A percentile compares a stretch with the other conserved stretches of the same genome.
Evolutionary conservation across 306 rosid genomes (phyloP).

Genomic region (Oxytropis ochrocephala): DNA sequence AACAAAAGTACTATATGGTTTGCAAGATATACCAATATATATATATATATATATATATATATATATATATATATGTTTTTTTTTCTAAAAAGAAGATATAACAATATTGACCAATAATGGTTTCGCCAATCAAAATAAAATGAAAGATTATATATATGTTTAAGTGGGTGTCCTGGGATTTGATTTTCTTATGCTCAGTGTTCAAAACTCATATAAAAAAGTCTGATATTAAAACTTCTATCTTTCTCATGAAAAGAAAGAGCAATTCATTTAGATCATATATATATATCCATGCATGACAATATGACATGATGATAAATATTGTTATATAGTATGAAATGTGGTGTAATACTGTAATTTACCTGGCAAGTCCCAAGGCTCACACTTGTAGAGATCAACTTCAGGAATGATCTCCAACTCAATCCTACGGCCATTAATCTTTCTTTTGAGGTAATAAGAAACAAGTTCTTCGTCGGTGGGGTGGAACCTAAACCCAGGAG

Average conservation of each 20-base stretch:
- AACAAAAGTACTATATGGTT: not conserved
- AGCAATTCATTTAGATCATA: not conserved
- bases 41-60: no score
- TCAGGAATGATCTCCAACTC: conserved; percentile 93
- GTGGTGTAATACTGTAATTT: not conserved
- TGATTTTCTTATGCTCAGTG: not conserved
- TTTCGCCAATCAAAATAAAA: not conserved
- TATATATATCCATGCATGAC: not conserved
- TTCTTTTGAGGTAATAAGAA: conserved; percentile 82
- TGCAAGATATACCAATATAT: no score
- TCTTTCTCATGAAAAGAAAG: not conserved
- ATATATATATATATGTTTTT: no score
- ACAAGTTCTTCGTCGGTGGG: conserved; percentile 96
- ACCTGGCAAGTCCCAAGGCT: conserved; percentile 99
- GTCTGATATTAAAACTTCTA: not conserved
- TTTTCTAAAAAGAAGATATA: not conserved
- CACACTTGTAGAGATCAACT: conserved; percentile 97
- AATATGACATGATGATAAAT: not conserved
- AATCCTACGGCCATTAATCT: conserved; percentile 83
- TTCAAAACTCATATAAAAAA: not conserved
- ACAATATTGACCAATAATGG: not conserved
- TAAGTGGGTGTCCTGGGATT: no score
- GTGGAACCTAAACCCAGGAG: conserved; percentile 97
- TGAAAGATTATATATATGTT: no score
- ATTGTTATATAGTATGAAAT: not conserved